Evolutionary conservation across 2,329 filamentous ascomycete genomes (phyloP).

Genomic region (Fusarium fujikuroi): DNA sequence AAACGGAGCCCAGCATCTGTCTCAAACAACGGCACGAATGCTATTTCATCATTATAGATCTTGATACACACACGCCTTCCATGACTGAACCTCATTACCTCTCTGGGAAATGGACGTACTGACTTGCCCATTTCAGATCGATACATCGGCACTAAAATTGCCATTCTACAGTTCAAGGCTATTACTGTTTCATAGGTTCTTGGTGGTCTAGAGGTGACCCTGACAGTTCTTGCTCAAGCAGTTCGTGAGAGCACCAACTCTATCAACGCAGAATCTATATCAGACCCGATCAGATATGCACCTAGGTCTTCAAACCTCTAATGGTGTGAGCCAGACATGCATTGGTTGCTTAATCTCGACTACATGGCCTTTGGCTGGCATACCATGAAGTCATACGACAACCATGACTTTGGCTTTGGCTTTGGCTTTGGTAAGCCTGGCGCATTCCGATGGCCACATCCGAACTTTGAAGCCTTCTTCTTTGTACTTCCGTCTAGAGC

Average conservation of each 20-base stretch:
- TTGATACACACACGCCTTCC: too few species aligned
- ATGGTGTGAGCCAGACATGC: conserved; percentile 3
- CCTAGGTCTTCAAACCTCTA: neutral
- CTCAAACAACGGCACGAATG: too few species aligned
- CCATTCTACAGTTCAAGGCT: too few species aligned
- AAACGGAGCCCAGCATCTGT: too few species aligned
- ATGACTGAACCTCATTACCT: too few species aligned
- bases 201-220: too few species aligned
- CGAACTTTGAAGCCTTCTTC: conserved; percentile 18
- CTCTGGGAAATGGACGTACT: too few species aligned
- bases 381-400: conserved; percentile 6
- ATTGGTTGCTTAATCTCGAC: conserved; percentile 1
- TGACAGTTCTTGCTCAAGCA: neutral
- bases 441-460: conserved; percentile 6
- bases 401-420: conserved; percentile 17
- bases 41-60: too few species aligned
- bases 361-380: conserved; percentile 21
- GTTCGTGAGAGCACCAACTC: conserved; percentile 15
- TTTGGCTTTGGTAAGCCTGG: conserved; percentile 2
- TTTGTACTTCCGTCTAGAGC: conserved; percentile 7
- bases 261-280: neutral
- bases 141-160: too few species aligned
- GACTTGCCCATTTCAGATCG: too few species aligned
- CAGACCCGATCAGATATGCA: conserved; percentile 6
- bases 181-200: too few species aligned